Evolutionary conservation across 1,139 yeast genomes (phyloP).

Genomic region (Kurtzmaniella quercitrusa): DNA sequence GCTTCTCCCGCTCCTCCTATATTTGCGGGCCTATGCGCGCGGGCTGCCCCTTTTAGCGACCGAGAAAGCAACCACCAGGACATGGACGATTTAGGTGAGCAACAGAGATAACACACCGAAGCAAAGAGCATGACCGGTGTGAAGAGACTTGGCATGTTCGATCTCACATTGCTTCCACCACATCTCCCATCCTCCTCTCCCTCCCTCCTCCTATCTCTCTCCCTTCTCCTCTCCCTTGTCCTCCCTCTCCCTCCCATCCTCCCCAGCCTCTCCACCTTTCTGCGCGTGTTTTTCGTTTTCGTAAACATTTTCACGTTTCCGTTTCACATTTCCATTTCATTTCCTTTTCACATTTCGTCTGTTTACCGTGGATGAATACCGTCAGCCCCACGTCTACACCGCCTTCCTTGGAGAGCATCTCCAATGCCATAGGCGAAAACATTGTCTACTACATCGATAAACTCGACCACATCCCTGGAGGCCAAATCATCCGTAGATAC

Average conservation of each 20-base stretch:
- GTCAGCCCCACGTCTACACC: constrained; percentile 17
- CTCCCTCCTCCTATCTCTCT: neutral
- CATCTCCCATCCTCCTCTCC: too few species aligned
- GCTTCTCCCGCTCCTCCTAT: too few species aligned
- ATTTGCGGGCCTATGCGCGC: too few species aligned
- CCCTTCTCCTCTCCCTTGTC: neutral
- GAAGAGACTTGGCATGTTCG: too few species aligned
- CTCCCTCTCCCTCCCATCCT: neutral
- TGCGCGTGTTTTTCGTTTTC: neutral
- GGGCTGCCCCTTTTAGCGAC: too few species aligned
- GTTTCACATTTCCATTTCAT: too few species aligned
- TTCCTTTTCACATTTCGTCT: neutral
- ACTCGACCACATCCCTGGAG: constrained; percentile 67
- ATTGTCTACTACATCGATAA: constrained; percentile 34
- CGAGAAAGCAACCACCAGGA: too few species aligned
- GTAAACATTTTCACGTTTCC: neutral
- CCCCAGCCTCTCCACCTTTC: neutral
- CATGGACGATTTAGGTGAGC: too few species aligned
- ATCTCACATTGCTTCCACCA: too few species aligned
- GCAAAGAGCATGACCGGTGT: too few species aligned
- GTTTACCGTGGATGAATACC: neutral
- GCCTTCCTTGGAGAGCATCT: constrained; percentile 37
- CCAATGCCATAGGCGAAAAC: constrained; percentile 29
- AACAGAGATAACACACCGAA: too few species aligned
- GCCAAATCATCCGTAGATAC: constrained; percentile 68